Evolutionary conservation across 495 filamentous ascomycete species (phyloP).

Genomic region (Ramalina intermedia): DNA sequence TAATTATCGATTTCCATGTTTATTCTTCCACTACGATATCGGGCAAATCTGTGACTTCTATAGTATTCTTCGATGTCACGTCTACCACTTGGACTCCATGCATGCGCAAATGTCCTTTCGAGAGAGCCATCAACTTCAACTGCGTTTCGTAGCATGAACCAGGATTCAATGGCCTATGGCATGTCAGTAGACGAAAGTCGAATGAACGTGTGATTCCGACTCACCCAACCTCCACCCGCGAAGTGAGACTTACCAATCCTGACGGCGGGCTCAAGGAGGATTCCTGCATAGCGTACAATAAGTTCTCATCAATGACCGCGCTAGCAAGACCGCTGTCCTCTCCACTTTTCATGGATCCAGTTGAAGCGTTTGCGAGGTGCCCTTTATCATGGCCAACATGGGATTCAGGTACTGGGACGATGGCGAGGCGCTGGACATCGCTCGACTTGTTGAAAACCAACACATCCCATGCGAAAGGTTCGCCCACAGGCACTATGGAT

Average conservation of each 20-base stretch:
- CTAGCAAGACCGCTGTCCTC: slow-evolving; percentile 46
- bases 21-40: slow-evolving; percentile 40
- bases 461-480: slow-evolving; percentile 72
- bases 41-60: slow-evolving; percentile 70
- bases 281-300: slow-evolving; percentile 71
- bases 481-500: slow-evolving; percentile 46
- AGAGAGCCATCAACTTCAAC: slow-evolving; percentile 64
- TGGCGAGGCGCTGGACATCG: slow-evolving; percentile 57
- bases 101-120: slow-evolving; percentile 56
- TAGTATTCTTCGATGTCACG: slow-evolving; percentile 62
- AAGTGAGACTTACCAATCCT: slow-evolving; percentile 67
- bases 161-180: slow-evolving; percentile 47
- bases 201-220: slow-evolving; percentile 12
- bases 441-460: slow-evolving; percentile 75
- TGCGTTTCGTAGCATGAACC: slow-evolving; percentile 69
- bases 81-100: slow-evolving; percentile 77
- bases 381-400: slow-evolving; percentile 52
- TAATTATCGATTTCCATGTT: not conserved
- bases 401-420: slow-evolving; percentile 68
- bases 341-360: slow-evolving; percentile 27
- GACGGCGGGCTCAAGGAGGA: slow-evolving; percentile 54
- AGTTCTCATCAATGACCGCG: slow-evolving; percentile 71
- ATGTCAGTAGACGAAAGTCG: slow-evolving; percentile 3
- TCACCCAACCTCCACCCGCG: slow-evolving; percentile 71
- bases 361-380: slow-evolving; percentile 33